These are phyloP conservation scores for Thalassiosira ordinaria DNA, from an alignment of 352 stramenopile species.

Conservation along the genomic window DNA sequence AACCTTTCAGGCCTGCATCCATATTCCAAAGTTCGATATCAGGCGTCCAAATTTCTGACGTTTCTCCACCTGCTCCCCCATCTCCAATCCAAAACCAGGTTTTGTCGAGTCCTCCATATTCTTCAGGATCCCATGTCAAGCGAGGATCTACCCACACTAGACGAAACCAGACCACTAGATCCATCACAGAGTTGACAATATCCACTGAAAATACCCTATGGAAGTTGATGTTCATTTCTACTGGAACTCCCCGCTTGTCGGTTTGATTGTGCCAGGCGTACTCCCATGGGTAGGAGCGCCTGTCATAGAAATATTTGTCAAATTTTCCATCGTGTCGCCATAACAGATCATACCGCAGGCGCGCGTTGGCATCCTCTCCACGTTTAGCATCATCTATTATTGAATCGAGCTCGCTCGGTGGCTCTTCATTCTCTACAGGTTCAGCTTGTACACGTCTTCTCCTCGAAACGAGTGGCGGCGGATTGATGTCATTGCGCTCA, in stretches of 20 bases:
- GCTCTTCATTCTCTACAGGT: not conserved
- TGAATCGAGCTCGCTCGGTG: constrained; percentile 3
- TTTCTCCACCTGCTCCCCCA: constrained; percentile 47
- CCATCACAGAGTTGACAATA: constrained; percentile 34
- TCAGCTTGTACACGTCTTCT: constrained; percentile 2
- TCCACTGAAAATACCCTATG: constrained; percentile 48
- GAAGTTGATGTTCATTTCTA: constrained; percentile 60
- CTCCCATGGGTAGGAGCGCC: constrained; percentile 42
- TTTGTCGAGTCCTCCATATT: constrained; percentile 37
- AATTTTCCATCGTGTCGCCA: not conserved
- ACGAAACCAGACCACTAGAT: constrained; percentile 62
- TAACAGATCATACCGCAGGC: constrained; percentile 13
- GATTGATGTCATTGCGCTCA: constrained; percentile 6
- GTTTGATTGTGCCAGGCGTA: constrained; percentile 35
- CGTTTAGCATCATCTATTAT: constrained; percentile 19
- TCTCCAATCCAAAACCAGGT: constrained; percentile 56
- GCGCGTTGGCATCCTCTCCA: not conserved
- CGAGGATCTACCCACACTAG: constrained; percentile 52
- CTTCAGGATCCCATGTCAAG: constrained; percentile 49
- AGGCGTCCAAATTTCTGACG: constrained; percentile 63
- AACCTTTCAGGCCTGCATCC: constrained; percentile 26
- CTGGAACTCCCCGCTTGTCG: constrained; percentile 26
- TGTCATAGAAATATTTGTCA: constrained; percentile 32
- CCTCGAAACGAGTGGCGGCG: constrained; percentile 16
- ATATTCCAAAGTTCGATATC: constrained; percentile 62